phyloP scores from a whole-genome alignment of 164 flowering plant genomes.

The Aristolochia californica region DNA sequence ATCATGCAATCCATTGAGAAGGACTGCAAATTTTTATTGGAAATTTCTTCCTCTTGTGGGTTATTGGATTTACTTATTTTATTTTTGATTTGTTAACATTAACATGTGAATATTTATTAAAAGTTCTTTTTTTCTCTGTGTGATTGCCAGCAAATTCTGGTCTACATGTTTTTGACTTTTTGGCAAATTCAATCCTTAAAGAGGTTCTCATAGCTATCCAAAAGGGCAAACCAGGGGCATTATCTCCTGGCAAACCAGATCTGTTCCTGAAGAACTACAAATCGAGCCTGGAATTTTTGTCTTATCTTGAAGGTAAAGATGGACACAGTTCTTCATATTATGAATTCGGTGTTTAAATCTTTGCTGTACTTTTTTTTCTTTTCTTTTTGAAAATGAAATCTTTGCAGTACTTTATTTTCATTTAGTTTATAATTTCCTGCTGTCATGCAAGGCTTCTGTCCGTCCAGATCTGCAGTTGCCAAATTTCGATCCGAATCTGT shows the following conservation, averaged over 20 bases:
- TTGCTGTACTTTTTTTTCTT: not conserved
- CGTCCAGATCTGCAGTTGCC: conserved; percentile 72
- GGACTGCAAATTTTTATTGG: conserved; percentile 76
- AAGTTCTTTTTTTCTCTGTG: not conserved
- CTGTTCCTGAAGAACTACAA: conserved; percentile 82
- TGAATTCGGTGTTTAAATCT: not conserved
- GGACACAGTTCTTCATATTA: too few relatives aligned
- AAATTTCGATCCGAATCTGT: conserved; percentile 74
- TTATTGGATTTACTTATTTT: not conserved
- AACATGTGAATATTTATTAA: not conserved
- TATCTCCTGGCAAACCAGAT: conserved; percentile 91
- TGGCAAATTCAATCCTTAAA: conserved; percentile 92
- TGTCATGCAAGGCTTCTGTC: conserved; percentile 73
- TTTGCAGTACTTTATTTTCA: not conserved
- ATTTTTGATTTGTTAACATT: not conserved
- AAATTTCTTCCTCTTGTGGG: conserved; percentile 70
- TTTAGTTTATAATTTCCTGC: conserved; percentile 2
- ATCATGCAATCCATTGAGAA: conserved; percentile 52
- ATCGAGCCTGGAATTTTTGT: conserved; percentile 71
- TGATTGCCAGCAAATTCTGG: conserved; percentile 79
- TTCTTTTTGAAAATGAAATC: not conserved
- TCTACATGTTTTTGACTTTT: conserved; percentile 84
- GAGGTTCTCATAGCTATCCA: conserved; percentile 81
- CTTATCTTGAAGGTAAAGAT: conserved; percentile 73
- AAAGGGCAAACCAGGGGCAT: conserved; percentile 91